phyloP scores from a whole-genome alignment of 2,329 filamentous ascomycete genomes.

The Hortaea sp. region DNA sequence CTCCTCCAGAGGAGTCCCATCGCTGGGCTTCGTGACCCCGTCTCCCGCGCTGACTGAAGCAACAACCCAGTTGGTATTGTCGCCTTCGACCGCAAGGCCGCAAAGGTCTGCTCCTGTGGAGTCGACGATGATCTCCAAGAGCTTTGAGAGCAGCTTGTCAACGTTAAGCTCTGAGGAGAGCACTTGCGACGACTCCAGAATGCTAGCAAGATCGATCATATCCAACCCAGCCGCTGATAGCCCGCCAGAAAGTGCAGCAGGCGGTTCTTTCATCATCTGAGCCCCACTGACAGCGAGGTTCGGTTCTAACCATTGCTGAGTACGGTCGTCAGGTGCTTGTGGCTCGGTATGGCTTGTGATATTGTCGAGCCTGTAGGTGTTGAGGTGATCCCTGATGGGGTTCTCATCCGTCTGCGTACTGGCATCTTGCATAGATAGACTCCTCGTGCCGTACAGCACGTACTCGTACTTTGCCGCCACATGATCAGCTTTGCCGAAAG shows the following conservation, averaged over 20 bases:
- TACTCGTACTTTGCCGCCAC: constrained; percentile 60
- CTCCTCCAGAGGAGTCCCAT: constrained; percentile 53
- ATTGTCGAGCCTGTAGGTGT: constrained; percentile 31
- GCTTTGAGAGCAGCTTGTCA: constrained; percentile 65
- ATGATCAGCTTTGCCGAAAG: constrained; percentile 56
- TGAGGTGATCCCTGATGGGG: constrained; percentile 19
- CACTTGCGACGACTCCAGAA: constrained; percentile 67
- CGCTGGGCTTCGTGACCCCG: constrained; percentile 56
- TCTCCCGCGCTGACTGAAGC: constrained; percentile 66
- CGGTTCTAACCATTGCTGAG: constrained; percentile 40
- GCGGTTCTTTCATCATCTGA: constrained; percentile 19
- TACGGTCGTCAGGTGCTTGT: constrained; percentile 35
- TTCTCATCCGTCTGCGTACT: constrained; percentile 56
- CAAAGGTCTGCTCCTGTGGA: constrained; percentile 66
- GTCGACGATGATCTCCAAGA: constrained; percentile 72
- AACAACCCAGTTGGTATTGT: constrained; percentile 57
- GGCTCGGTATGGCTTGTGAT: constrained; percentile 31
- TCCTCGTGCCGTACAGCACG: constrained; percentile 54
- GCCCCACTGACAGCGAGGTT: constrained; percentile 25
- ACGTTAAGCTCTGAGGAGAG: constrained; percentile 70
- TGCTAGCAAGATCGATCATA: constrained; percentile 73
- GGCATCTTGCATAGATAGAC: constrained; percentile 50
- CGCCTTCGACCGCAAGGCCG: constrained; percentile 64
- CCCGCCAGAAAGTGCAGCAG: constrained; percentile 40
- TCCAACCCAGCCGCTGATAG: constrained; percentile 59